Evolutionary conservation across 2,329 filamentous ascomycete species (phyloP).

Genomic region (Fusarium hostae): DNA sequence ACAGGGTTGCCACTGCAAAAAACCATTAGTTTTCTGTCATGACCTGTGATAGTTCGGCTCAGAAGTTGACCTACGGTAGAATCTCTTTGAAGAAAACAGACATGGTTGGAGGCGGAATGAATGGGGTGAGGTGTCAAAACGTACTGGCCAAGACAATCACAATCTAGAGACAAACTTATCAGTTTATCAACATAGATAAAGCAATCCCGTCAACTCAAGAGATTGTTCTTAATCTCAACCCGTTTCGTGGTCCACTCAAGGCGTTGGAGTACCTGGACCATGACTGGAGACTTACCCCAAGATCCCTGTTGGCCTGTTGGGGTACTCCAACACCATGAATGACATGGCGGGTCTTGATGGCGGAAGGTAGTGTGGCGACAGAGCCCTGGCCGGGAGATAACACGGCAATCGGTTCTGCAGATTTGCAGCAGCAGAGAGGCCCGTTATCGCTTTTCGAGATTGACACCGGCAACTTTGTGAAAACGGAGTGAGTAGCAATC

Average conservation of each 20-base stretch:
- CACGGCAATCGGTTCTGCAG: neutral
- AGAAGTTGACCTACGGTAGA: slow-evolving; percentile 38
- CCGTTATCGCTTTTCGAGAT: accelerated
- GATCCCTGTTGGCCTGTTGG: slow-evolving; percentile 4
- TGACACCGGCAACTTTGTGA: neutral
- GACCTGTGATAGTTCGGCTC: no score
- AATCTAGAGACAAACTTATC: neutral
- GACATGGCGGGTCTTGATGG: neutral
- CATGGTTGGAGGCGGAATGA: slow-evolving; percentile 40
- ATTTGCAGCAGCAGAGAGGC: no score
- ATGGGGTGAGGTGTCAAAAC: neutral
- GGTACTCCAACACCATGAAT: neutral
- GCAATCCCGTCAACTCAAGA: neutral
- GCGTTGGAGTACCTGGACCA: neutral
- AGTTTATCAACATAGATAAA: neutral
- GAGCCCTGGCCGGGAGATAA: neutral
- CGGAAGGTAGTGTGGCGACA: neutral
- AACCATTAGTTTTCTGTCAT: neutral
- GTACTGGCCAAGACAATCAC: neutral
- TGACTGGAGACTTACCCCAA: slow-evolving; percentile 2
- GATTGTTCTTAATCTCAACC: neutral
- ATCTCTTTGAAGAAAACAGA: slow-evolving; percentile 55
- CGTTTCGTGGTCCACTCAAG: neutral
- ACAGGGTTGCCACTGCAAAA: slow-evolving; percentile 53
- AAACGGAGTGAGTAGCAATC: neutral